These are phyloP conservation scores for Hymenotorrendiella dingleyae DNA, from an alignment of 2,329 filamentous ascomycete species.

Conservation along the genomic window DNA sequence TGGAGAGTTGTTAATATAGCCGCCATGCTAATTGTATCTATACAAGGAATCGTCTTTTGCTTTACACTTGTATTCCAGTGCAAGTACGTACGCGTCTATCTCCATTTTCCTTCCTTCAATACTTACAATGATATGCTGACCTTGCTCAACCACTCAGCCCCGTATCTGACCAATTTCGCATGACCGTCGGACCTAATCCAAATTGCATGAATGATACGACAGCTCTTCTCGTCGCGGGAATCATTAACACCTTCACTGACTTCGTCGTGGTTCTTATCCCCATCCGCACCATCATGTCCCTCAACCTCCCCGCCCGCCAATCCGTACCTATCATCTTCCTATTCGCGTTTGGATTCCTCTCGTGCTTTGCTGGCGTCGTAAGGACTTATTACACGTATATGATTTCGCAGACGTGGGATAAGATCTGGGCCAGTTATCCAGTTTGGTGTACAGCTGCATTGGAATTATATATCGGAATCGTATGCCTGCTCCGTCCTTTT, in stretches of 20 bases:
- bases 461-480: constrained; percentile 38
- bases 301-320: constrained; percentile 43
- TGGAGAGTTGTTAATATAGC: constrained; percentile 20
- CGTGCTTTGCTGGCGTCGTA: constrained; percentile 35
- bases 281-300: constrained; percentile 39
- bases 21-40: constrained; percentile 16
- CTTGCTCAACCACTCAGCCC: too few relatives aligned
- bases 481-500: too few relatives aligned
- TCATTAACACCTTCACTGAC: constrained; percentile 55
- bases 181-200: constrained; percentile 27
- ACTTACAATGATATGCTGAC: too few relatives aligned
- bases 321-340: constrained; percentile 38
- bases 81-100: constrained; percentile 18
- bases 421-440: constrained; percentile 33
- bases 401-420: constrained; percentile 29
- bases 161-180: too few relatives aligned
- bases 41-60: constrained; percentile 22
- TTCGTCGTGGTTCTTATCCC: constrained; percentile 48
- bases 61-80: constrained; percentile 24
- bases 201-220: constrained; percentile 44
- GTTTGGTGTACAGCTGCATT: constrained; percentile 33
- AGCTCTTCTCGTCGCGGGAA: constrained; percentile 48
- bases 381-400: constrained; percentile 35
- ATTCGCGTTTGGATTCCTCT: constrained; percentile 45
- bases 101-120: not conserved